Evolutionary conservation across 306 rosid genomes (phyloP).

Genomic region (Calophaca sinica): DNA sequence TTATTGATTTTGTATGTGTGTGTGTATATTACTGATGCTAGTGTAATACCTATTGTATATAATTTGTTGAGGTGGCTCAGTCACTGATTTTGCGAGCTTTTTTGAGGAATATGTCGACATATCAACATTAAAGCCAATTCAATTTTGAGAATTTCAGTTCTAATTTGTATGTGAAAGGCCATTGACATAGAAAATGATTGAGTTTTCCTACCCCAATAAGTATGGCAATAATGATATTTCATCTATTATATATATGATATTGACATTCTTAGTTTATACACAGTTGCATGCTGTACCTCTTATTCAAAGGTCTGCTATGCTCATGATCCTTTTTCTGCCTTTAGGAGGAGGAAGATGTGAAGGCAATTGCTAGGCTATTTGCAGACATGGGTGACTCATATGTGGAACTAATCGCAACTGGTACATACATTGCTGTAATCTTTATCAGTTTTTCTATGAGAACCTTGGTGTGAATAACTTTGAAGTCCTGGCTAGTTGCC

Average conservation of each 20-base stretch:
- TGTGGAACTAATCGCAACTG: slow-evolving; percentile 90
- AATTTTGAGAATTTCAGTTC: neutral
- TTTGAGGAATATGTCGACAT: neutral
- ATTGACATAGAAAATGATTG: slow-evolving; percentile 24
- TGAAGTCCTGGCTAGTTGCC: slow-evolving; percentile 29
- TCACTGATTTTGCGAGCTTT: slow-evolving; percentile 17
- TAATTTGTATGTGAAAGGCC: neutral
- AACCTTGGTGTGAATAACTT: slow-evolving; percentile 41
- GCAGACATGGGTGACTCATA: slow-evolving; percentile 99
- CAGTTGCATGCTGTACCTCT: slow-evolving; percentile 25
- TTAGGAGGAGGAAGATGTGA: slow-evolving; percentile 99
- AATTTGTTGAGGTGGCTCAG: slow-evolving; percentile 26
- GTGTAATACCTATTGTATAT: slow-evolving; percentile 9
- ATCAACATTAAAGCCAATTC: neutral
- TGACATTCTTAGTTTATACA: neutral
- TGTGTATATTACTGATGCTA: neutral
- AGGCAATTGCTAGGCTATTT: slow-evolving; percentile 97
- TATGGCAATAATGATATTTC: neutral
- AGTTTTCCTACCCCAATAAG: slow-evolving; percentile 13
- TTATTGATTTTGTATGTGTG: neutral
- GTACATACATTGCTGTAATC: slow-evolving; percentile 49
- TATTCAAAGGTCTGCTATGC: slow-evolving; percentile 19
- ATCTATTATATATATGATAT: neutral
- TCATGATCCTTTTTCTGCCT: slow-evolving; percentile 44
- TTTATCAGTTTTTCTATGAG: slow-evolving; percentile 20